Percentiles rank a stretch among this genome's conserved stretches.
phyloP scores from a whole-genome alignment of 106 monocot species.

The Allium cepa region DNA sequence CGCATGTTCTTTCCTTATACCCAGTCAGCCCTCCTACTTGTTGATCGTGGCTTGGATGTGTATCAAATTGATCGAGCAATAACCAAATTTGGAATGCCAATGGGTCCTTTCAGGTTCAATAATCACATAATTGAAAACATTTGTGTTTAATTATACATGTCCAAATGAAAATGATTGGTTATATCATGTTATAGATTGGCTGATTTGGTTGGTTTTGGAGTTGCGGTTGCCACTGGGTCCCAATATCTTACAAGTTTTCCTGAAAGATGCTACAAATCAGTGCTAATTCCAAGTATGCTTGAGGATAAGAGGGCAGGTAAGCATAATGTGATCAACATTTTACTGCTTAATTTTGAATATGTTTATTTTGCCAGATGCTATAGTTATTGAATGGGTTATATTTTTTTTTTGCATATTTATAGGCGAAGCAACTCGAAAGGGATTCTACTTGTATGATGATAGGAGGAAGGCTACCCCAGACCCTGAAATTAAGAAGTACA shows the following conservation, averaged over 20 bases:
- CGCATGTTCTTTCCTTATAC: conserved; percentile 98
- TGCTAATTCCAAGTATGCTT: conserved; percentile 63
- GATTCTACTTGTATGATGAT: conserved; percentile 79
- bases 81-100: conserved; percentile 98
- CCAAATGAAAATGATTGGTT: not conserved
- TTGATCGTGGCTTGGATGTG: conserved; percentile 80
- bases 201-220: conserved; percentile 94
- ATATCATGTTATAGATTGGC: conserved; percentile 30
- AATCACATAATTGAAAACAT: too few species aligned
- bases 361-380: too few species aligned
- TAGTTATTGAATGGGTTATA: too few species aligned
- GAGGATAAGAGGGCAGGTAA: conserved; percentile 86
- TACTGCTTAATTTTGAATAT: too few species aligned
- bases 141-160: conserved; percentile 12
- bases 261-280: conserved; percentile 76
- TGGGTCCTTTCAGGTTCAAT: conserved; percentile 95
- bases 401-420: conserved; percentile 1
- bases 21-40: conserved; percentile 69
- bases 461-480: conserved; percentile 79
- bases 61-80: conserved; percentile 75
- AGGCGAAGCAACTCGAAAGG: conserved; percentile 83
- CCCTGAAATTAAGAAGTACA: conserved; percentile 67
- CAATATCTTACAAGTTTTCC: conserved; percentile 86
- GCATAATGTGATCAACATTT: not conserved
- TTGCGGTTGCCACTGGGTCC: conserved; percentile 56